phyloP scores from a whole-genome alignment of 2,329 filamentous ascomycete species.

The Lojkania enalia region DNA sequence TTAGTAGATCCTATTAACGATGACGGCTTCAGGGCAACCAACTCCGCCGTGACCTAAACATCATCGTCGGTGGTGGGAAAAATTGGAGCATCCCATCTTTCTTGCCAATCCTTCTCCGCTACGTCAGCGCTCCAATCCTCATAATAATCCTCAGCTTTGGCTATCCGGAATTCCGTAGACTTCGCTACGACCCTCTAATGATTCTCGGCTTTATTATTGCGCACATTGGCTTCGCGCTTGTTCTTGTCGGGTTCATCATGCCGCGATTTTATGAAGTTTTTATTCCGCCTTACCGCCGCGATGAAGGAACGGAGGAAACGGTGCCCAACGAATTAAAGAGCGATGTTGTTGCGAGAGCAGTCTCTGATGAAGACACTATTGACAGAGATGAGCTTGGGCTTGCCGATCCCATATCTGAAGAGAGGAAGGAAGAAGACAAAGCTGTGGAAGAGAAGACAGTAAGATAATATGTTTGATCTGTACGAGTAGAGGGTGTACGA shows the following conservation, averaged over 20 bases:
- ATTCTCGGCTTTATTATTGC: conserved; percentile 40
- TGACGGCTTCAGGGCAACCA: conserved; percentile 54
- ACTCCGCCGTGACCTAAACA: conserved; percentile 59
- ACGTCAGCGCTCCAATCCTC: conserved; percentile 37
- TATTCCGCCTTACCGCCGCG: conserved; percentile 52
- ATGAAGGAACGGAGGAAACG: conserved; percentile 50
- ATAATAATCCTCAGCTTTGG: conserved; percentile 42
- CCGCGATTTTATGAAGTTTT: conserved; percentile 60
- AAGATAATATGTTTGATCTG: no score
- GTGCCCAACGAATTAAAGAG: conserved; percentile 30
- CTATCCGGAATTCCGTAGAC: conserved; percentile 37
- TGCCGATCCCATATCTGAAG: no score
- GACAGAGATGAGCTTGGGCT: no score
- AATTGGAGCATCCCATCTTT: conserved; percentile 61
- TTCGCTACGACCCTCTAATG: conserved; percentile 41
- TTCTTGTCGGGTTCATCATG: conserved; percentile 54
- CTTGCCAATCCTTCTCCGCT: conserved; percentile 52
- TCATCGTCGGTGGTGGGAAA: conserved; percentile 56
- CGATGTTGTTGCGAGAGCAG: conserved; percentile 25
- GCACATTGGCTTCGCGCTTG: conserved; percentile 52
- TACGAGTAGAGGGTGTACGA: no score
- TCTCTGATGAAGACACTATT: conserved; percentile 10
- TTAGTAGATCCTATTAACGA: no score
- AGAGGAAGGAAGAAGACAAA: no score
- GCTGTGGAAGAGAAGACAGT: no score